Percentiles rank a stretch among this genome's conserved stretches.
Evolutionary conservation across 805 yeast species (phyloP).

Genomic region (Kodamaea kaohsiungensis): DNA sequence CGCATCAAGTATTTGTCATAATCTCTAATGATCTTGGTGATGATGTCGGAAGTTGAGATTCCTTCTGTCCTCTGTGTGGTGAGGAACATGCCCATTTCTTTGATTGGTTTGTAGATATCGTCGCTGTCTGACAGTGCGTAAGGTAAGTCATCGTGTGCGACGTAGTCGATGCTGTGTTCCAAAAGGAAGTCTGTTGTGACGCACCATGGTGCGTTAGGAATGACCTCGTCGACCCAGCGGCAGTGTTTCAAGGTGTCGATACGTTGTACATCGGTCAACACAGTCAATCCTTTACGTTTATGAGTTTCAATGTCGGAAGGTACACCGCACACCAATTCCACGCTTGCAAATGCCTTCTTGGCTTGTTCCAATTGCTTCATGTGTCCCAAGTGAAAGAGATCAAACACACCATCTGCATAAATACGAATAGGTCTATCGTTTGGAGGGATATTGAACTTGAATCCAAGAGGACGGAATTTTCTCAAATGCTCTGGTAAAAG

Average conservation of each 20-base stretch:
- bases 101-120: conserved; percentile 91
- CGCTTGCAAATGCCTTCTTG: conserved; percentile 85
- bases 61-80: conserved; percentile 98
- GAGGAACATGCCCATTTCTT: conserved; percentile 85
- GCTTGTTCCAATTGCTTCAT: conserved; percentile 98
- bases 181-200: conserved; percentile 79
- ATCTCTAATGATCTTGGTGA: conserved; percentile 91
- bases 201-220: conserved; percentile 95
- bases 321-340: conserved; percentile 82
- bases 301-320: conserved; percentile 92
- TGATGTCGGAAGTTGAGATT: conserved; percentile 91
- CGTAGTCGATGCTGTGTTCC: conserved; percentile 86
- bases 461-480: conserved; percentile 80
- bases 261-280: conserved; percentile 82
- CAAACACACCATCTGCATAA: conserved; percentile 99
- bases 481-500: conserved; percentile 68
- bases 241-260: conserved; percentile 92
- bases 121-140: conserved; percentile 87
- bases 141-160: conserved; percentile 97
- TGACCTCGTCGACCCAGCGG: conserved; percentile 96
- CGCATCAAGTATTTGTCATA: conserved; percentile 96
- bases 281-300: conserved; percentile 90
- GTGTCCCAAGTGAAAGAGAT: conserved; percentile 93
- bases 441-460: conserved; percentile 78
- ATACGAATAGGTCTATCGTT: conserved; percentile 81